A percentile compares a stretch with the other conserved stretches of the same genome.
Conservation (phyloP, 1,284 basidiomycete genomes). For the Leccinum olivaceoglutinosum region DNA sequence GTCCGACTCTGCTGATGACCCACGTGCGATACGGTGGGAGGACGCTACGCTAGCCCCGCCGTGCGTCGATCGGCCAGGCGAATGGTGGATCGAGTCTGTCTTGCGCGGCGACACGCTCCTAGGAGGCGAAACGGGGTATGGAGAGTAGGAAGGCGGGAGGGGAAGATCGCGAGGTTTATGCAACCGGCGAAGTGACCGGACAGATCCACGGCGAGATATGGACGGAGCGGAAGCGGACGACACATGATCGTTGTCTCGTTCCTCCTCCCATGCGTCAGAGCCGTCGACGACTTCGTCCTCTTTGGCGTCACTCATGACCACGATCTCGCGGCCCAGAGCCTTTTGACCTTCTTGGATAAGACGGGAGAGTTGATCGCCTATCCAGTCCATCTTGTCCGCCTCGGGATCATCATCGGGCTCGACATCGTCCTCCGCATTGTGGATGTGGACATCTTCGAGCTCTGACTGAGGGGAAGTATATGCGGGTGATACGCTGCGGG, state of each 20-base stretch:
- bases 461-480: conserved; percentile 32
- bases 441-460: conserved; percentile 32
- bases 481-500: conserved; percentile 25
- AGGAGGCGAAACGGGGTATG: conserved; percentile 24
- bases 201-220: conserved; percentile 25
- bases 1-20: conserved; percentile 31
- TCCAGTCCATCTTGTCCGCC: conserved; percentile 64
- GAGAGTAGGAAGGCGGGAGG: conserved; percentile 27
- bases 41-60: conserved; percentile 14
- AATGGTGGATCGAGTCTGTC: conserved; percentile 14
- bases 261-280: conserved; percentile 63
- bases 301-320: conserved; percentile 62
- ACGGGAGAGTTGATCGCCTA: conserved; percentile 57
- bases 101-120: conserved; percentile 30
- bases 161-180: conserved; percentile 26
- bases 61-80: conserved; percentile 16
- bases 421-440: conserved; percentile 1
- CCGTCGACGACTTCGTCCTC: conserved; percentile 74
- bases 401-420: conserved; percentile 26
- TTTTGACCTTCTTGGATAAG: conserved; percentile 71
- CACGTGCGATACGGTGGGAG: conserved; percentile 15
- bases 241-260: conserved; percentile 25
- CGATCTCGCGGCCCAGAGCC: conserved; percentile 64
- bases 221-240: conserved; percentile 15
- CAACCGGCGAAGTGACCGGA: conserved; percentile 25